A percentile compares a stretch with the other conserved stretches of the same genome.
These are phyloP conservation scores for Blastobotrys attinorum DNA, from an alignment of 805 yeast genomes.

Conservation along the genomic window DNA sequence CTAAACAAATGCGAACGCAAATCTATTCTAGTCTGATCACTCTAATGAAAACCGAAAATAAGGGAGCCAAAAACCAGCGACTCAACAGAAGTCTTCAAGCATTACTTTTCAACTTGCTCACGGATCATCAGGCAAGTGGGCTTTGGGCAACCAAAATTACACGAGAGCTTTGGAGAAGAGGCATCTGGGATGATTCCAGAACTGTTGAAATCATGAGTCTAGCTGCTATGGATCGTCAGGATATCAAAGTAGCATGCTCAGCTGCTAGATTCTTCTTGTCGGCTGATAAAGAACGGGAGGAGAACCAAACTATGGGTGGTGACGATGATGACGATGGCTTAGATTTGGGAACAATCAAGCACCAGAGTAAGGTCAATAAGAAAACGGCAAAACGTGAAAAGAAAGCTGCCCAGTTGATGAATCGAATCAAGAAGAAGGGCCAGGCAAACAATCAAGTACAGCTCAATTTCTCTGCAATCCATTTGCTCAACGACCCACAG, in stretches of 20 bases:
- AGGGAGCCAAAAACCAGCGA: conserved; percentile 85
- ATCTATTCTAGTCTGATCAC: conserved; percentile 74
- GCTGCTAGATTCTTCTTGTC: conserved; percentile 90
- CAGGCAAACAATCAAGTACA: conserved; percentile 52
- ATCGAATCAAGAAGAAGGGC: conserved; percentile 41
- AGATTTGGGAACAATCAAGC: conserved; percentile 70
- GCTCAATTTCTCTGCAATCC: conserved; percentile 90
- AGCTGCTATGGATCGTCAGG: conserved; percentile 76
- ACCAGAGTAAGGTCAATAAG: conserved; percentile 76
- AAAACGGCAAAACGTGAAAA: conserved; percentile 73
- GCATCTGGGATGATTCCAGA: conserved; percentile 96
- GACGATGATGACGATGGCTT: conserved; percentile 38
- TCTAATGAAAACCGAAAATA: conserved; percentile 71
- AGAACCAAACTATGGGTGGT: conserved; percentile 66
- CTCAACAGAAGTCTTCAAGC: conserved; percentile 89
- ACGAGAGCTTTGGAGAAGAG: conserved; percentile 94
- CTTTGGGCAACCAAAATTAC: conserved; percentile 95
- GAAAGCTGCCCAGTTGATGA: conserved; percentile 68
- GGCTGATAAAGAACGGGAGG: conserved; percentile 91
- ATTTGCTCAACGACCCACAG: conserved; percentile 91
- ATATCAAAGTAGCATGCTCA: conserved; percentile 76
- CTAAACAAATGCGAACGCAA: conserved; percentile 75
- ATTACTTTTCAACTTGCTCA: conserved; percentile 75
- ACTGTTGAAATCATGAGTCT: conserved; percentile 97
- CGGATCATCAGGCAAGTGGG: conserved; percentile 74